phyloP scores from a whole-genome alignment of 2,329 filamentous ascomycete genomes.

The Cordyceps militaris region DNA sequence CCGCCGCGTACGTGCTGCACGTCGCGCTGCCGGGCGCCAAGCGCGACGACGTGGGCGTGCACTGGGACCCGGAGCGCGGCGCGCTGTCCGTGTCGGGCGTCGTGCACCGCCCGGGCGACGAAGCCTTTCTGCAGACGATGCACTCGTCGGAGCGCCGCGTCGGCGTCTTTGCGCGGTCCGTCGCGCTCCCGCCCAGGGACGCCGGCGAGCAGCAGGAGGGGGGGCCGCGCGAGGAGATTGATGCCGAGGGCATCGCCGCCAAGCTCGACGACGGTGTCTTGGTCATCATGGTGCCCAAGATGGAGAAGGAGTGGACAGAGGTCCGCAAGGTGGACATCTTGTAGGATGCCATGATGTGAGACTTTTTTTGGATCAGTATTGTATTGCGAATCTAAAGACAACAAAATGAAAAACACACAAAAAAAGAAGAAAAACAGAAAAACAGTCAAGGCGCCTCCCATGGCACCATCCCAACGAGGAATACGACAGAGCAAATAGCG shows the following conservation, averaged over 20 bases:
- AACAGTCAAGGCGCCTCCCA: background rate
- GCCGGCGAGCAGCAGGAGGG: constrained; percentile 30
- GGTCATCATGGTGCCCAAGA: constrained; percentile 69
- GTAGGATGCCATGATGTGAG: constrained; percentile 20
- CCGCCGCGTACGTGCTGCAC: constrained; percentile 60
- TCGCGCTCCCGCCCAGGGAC: constrained; percentile 49
- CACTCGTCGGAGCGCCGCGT: constrained; percentile 60
- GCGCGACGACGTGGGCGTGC: constrained; percentile 70
- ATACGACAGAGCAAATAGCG: background rate
- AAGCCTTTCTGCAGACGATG: constrained; percentile 59
- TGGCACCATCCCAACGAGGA: background rate
- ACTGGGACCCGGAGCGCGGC: constrained; percentile 64
- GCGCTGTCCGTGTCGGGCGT: constrained; percentile 64
- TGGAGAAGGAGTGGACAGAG: constrained; percentile 59
- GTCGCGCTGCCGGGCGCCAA: constrained; percentile 70
- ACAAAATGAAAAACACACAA: background rate
- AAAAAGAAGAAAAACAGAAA: background rate
- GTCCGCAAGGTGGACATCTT: constrained; percentile 53
- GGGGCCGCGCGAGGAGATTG: constrained; percentile 38
- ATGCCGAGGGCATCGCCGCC: constrained; percentile 61
- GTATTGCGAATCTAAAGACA: background rate
- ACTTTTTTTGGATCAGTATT: background rate
- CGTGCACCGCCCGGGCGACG: constrained; percentile 64
- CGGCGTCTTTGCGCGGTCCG: constrained; percentile 65
- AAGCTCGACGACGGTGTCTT: constrained; percentile 75